These are phyloP conservation scores for Pyricularia sp. DNA, from an alignment of 2,329 filamentous ascomycete species.

Conservation along the genomic window DNA sequence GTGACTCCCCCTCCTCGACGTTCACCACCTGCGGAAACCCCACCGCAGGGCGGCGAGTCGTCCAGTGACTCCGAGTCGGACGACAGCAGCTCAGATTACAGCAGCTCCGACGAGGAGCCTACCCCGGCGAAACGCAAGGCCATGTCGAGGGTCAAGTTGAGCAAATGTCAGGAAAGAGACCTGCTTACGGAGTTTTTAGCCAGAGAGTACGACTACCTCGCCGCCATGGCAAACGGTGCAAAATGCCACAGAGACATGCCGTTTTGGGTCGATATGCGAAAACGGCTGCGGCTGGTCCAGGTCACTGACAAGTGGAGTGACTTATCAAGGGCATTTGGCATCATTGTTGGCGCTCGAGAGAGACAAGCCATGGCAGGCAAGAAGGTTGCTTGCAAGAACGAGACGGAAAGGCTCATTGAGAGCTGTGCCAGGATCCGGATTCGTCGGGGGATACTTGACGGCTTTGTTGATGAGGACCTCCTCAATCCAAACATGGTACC, in stretches of 20 bases:
- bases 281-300: background rate
- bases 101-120: background rate
- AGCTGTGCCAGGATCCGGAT: background rate
- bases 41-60: background rate
- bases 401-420: background rate
- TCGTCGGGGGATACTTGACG: background rate
- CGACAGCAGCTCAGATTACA: background rate
- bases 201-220: background rate
- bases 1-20: background rate
- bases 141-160: background rate
- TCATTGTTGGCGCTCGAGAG: background rate
- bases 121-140: background rate
- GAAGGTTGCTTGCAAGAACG: background rate
- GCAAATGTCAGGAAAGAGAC: background rate
- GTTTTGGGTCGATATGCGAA: background rate
- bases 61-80: background rate
- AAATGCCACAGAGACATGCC: background rate
- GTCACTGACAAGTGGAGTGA: background rate
- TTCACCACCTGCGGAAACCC: background rate
- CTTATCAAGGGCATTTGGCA: background rate
- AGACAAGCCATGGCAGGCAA: background rate
- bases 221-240: background rate
- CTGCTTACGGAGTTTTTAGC: background rate
- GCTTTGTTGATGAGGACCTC: background rate
- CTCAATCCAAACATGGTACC: background rate